phyloP scores from a whole-genome alignment of 2,329 filamentous ascomycete genomes.

The Ophiostoma quercus region DNA sequence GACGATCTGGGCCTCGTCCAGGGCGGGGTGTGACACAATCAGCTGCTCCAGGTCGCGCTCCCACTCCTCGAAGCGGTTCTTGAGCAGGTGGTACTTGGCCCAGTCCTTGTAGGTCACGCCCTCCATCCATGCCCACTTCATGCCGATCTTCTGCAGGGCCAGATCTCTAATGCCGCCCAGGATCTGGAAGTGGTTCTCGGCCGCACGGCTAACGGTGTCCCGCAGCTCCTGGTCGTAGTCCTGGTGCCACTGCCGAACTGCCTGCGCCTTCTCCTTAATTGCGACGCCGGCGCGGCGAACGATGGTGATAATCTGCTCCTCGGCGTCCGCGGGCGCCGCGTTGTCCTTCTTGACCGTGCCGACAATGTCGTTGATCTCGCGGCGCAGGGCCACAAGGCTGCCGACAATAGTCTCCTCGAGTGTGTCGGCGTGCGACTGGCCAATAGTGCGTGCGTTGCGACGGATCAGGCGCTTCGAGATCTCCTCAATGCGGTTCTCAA shows the following conservation, averaged over 20 bases:
- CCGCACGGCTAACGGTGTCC: constrained; percentile 62
- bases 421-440: constrained; percentile 60
- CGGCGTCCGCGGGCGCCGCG: constrained; percentile 33
- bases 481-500: constrained; percentile 64
- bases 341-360: constrained; percentile 47
- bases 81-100: constrained; percentile 88
- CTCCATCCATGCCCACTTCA: constrained; percentile 94
- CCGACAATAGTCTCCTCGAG: constrained; percentile 62
- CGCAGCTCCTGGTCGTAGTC: constrained; percentile 65
- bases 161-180: constrained; percentile 77
- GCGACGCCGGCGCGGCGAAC: constrained; percentile 64
- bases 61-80: constrained; percentile 78
- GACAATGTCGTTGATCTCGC: constrained; percentile 58
- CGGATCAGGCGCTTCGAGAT: constrained; percentile 53
- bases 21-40: constrained; percentile 65
- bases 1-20: constrained; percentile 62
- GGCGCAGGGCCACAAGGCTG: constrained; percentile 49
- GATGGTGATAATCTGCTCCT: constrained; percentile 42
- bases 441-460: constrained; percentile 60
- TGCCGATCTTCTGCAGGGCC: constrained; percentile 84
- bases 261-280: constrained; percentile 73
- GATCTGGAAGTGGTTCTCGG: constrained; percentile 76
- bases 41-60: constrained; percentile 72
- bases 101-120: constrained; percentile 96
- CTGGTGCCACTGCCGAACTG: constrained; percentile 70